phyloP scores from a whole-genome alignment of 805 yeast genomes.

The Danielozyma ontarioensis region DNA sequence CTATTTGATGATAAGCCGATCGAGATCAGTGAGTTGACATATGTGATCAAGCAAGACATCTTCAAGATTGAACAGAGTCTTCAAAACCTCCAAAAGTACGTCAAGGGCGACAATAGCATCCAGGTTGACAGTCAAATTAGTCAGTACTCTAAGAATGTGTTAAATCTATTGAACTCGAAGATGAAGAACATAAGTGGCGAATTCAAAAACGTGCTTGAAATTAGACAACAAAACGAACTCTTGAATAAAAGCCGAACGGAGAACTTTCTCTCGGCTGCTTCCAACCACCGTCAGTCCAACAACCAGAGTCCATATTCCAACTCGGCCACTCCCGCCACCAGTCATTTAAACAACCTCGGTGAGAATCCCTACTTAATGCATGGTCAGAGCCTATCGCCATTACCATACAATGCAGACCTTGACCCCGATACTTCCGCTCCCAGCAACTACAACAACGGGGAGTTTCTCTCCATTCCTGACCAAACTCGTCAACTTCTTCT shows the following conservation, averaged over 20 bases:
- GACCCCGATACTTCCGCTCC: slow-evolving; percentile 21
- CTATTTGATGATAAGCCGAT: slow-evolving; percentile 91
- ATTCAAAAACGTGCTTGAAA: slow-evolving; percentile 83
- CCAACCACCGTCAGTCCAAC: slow-evolving; percentile 20
- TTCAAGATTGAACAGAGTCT: slow-evolving; percentile 71
- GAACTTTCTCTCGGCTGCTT: slow-evolving; percentile 61
- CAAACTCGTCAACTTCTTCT: slow-evolving; percentile 76
- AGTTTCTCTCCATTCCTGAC: slow-evolving; percentile 68
- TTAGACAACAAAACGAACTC: slow-evolving; percentile 78
- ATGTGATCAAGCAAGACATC: slow-evolving; percentile 80
- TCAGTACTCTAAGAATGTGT: slow-evolving; percentile 79
- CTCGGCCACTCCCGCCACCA: slow-evolving; percentile 4
- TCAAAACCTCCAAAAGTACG: slow-evolving; percentile 53
- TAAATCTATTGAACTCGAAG: slow-evolving; percentile 79
- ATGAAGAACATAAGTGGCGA: slow-evolving; percentile 90
- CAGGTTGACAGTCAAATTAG: slow-evolving; percentile 55
- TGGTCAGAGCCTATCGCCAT: slow-evolving; percentile 8
- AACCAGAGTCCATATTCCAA: slow-evolving; percentile 23
- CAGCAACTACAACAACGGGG: slow-evolving; percentile 22
- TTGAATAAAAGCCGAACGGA: slow-evolving; percentile 78
- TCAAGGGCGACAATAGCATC: slow-evolving; percentile 39
- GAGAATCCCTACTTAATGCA: slow-evolving; percentile 35
- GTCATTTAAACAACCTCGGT: slow-evolving; percentile 16
- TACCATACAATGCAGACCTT: slow-evolving; percentile 20
- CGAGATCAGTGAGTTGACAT: slow-evolving; percentile 88